Conservation (phyloP, 2,329 filamentous ascomycete genomes). For the Neonectria ditissima region DNA sequence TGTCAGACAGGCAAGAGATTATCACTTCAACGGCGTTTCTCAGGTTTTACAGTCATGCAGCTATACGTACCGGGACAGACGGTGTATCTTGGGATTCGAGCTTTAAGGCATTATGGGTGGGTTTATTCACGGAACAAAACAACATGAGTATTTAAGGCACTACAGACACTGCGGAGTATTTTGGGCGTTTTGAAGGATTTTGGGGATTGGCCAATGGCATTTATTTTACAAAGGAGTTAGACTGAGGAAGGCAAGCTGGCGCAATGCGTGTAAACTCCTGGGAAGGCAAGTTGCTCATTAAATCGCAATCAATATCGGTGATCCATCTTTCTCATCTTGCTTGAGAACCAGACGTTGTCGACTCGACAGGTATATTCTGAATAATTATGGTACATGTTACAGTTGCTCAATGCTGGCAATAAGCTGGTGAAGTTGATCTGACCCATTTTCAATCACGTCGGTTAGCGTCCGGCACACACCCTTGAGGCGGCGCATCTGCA, state of each 20-base stretch:
- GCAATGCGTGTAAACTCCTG: constrained; percentile 10
- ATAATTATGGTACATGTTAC: constrained; percentile 47
- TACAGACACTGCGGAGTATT: constrained; percentile 1
- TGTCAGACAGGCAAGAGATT: not conserved
- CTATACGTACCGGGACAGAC: constrained; percentile 4
- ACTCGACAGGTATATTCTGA: not conserved
- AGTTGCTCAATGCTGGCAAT: constrained; percentile 70
- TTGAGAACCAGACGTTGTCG: not conserved
- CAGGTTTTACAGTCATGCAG: not conserved
- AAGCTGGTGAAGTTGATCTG: constrained; percentile 64
- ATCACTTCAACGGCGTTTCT: not conserved
- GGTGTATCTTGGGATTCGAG: constrained; percentile 2
- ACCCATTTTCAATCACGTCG: constrained; percentile 53
- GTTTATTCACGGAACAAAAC: not conserved
- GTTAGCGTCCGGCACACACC: constrained; percentile 58
- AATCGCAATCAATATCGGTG: constrained; percentile 6
- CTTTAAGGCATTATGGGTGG: constrained; percentile 1
- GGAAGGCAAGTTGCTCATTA: not conserved
- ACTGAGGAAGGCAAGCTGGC: not conserved
- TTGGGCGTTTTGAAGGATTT: constrained; percentile 15
- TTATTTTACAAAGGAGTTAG: constrained; percentile 18
- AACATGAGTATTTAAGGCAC: constrained; percentile 3
- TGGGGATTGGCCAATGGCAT: constrained; percentile 15
- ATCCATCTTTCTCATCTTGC: not conserved
- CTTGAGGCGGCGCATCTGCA: constrained; percentile 71